Evolutionary conservation across 2,329 filamentous ascomycete genomes (phyloP), one percentile per base, ranked within the genome.

Genomic region (Diaporthe sp.): DNA sequence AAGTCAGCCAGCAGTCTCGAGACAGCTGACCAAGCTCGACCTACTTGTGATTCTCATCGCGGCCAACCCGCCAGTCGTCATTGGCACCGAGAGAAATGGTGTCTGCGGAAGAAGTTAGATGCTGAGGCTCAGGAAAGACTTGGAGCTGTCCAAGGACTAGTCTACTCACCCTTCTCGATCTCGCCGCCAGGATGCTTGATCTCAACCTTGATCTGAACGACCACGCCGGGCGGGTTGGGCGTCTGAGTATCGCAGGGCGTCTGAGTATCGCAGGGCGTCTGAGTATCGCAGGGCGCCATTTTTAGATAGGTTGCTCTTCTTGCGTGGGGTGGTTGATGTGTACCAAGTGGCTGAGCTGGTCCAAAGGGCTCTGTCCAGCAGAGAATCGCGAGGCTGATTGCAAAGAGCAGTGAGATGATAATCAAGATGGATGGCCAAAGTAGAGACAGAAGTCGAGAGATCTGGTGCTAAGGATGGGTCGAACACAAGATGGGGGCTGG

Each of bases 1-100:
- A 15, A 42, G 63, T 75, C 31, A 76, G 74, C 49, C 12, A 25
- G 20, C 3, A 12, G 37, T 25, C 7, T 4, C 55, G 17, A 15
- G 9, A 15, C 4, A 22, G 7, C n/a, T 28, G 22, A 22, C 39
- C 10, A 51, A 6, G 13, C 9, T 28, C 31, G 25, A 75, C 77
- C 47, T 77, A 83, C 82, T 81, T 82, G 74, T 78, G 79, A 15
- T 49, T 53, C 2, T 60, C 31, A 47, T 82, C 80, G 73, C 81
- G 79, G 9, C 83, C 83, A 57, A 84, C 77, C 17, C 63, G 76
- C 44, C 83, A 75, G 5, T 47, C 70, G 44, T 76, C 75, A 22
- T 67, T 67, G 28, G 49, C 31, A 22, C n/a, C 20, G 15, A 77
- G 61, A 2, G 17, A 13, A 17, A 75, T 37, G 9, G 34, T 63